These are phyloP conservation scores for Ustilago sp. DNA, from an alignment of 1,284 basidiomycete genomes.

Conservation along the genomic window DNA sequence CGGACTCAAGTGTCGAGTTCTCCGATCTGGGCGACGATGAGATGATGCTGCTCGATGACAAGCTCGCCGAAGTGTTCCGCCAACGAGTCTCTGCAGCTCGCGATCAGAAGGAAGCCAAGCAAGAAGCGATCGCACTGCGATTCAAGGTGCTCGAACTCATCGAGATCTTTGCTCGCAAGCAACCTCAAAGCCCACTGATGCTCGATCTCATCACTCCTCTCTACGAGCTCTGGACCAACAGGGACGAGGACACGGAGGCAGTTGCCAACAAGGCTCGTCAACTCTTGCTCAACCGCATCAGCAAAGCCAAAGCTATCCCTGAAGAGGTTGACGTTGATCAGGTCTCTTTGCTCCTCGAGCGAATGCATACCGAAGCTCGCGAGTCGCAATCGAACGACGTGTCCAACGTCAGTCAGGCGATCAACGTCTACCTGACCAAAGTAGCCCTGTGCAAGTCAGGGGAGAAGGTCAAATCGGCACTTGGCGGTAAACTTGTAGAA, in stretches of 20 bases:
- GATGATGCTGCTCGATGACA: constrained; percentile 95
- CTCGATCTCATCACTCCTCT: constrained; percentile 81
- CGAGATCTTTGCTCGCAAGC: constrained; percentile 83
- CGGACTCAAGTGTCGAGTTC: constrained; percentile 47
- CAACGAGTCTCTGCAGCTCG: constrained; percentile 75
- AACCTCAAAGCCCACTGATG: constrained; percentile 76
- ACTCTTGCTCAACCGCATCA: constrained; percentile 80
- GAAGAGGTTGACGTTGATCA: constrained; percentile 71
- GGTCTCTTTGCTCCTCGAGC: constrained; percentile 74
- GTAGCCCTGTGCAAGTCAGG: constrained; percentile 31
- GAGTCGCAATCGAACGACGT: constrained; percentile 76
- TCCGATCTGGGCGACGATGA: constrained; percentile 79
- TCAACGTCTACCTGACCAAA: constrained; percentile 79
- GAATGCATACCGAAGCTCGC: constrained; percentile 81
- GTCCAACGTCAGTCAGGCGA: constrained; percentile 76
- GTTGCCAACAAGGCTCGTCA: constrained; percentile 85
- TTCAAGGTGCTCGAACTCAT: constrained; percentile 92
- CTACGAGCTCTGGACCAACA: constrained; percentile 74
- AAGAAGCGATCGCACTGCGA: constrained; percentile 80
- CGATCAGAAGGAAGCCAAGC: constrained; percentile 55
- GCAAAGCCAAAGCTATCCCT: constrained; percentile 81
- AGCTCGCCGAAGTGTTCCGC: constrained; percentile 89
- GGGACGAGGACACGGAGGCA: constrained; percentile 73
- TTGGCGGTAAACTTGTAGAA: constrained; percentile 71
- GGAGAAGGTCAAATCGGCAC: constrained; percentile 25